Conservation (phyloP, 1,284 basidiomycete species). For the Ustilago vetiveriae region DNA sequence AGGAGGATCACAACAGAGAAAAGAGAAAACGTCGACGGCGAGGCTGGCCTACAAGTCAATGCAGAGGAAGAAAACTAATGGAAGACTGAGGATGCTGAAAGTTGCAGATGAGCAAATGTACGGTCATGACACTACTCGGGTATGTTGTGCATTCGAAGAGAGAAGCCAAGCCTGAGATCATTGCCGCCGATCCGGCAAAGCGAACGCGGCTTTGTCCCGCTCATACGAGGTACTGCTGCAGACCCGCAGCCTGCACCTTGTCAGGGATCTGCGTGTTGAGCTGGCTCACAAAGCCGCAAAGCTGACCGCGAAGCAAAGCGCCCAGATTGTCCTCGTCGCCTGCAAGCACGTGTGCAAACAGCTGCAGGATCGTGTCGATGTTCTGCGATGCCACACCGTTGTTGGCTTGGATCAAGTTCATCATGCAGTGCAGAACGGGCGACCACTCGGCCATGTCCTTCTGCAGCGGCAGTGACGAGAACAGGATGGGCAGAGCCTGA, state of each 20-base stretch:
- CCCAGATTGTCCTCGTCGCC: slow-evolving; percentile 61
- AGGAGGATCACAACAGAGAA: not conserved
- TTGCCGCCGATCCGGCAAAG: not conserved
- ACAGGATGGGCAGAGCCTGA: slow-evolving; percentile 82
- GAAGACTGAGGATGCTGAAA: not conserved
- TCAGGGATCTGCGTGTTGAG: slow-evolving; percentile 79
- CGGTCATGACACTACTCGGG: slow-evolving; percentile 47
- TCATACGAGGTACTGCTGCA: slow-evolving; percentile 69
- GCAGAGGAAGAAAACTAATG: slow-evolving; percentile 5
- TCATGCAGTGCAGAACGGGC: slow-evolving; percentile 87
- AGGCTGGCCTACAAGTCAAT: slow-evolving; percentile 6
- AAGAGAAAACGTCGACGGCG: not conserved
- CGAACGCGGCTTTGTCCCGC: slow-evolving; percentile 1
- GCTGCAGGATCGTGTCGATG: slow-evolving; percentile 82
- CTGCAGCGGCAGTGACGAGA: slow-evolving; percentile 83
- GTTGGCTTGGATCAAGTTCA: slow-evolving; percentile 83
- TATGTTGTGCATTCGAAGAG: slow-evolving; percentile 33
- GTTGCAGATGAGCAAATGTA: slow-evolving; percentile 46
- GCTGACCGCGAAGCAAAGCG: slow-evolving; percentile 69
- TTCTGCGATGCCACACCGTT: slow-evolving; percentile 76
- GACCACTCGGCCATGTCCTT: slow-evolving; percentile 77
- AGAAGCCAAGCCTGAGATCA: not conserved
- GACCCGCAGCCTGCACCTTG: slow-evolving; percentile 79
- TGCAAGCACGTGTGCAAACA: slow-evolving; percentile 84
- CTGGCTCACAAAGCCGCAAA: slow-evolving; percentile 74